These are phyloP conservation scores for Pythium aquatile DNA, from an alignment of 352 stramenopile species.

Conservation along the genomic window DNA sequence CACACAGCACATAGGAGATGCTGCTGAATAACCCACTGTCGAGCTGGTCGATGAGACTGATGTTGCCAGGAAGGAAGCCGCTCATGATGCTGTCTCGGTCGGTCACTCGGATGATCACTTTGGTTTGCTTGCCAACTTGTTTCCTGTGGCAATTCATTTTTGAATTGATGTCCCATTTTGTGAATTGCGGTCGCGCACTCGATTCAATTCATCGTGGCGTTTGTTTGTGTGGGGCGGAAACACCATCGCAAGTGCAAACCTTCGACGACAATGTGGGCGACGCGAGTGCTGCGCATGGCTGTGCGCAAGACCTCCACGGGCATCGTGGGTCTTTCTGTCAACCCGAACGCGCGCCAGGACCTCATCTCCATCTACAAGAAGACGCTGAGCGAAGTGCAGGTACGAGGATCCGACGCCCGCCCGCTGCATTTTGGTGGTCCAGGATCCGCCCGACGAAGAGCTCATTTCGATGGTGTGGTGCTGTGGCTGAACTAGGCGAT, in stretches of 20 bases:
- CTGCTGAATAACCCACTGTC: slow-evolving; percentile 54
- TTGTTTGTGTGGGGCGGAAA: slow-evolving; percentile 36
- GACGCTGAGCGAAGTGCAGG: slow-evolving; percentile 80
- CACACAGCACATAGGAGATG: background rate
- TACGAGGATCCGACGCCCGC: slow-evolving; percentile 24
- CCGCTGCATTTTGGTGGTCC: slow-evolving; percentile 19
- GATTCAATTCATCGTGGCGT: slow-evolving; percentile 21
- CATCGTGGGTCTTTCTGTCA: slow-evolving; percentile 80
- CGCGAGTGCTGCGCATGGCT: slow-evolving; percentile 79
- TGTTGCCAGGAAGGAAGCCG: slow-evolving; percentile 74
- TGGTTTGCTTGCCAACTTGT: background rate
- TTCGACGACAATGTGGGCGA: slow-evolving; percentile 63
- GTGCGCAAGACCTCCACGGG: slow-evolving; percentile 88
- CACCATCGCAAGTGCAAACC: slow-evolving; percentile 16
- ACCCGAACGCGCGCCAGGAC: slow-evolving; percentile 78
- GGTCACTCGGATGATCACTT: slow-evolving; percentile 1
- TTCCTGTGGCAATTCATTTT: slow-evolving; percentile 12
- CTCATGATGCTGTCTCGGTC: slow-evolving; percentile 43
- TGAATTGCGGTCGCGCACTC: slow-evolving; percentile 21
- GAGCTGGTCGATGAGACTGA: slow-evolving; percentile 81
- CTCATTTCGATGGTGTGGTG: background rate
- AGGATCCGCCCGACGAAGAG: slow-evolving; percentile 3
- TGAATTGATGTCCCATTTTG: slow-evolving; percentile 11
- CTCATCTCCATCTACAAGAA: slow-evolving; percentile 85
- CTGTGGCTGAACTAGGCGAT: slow-evolving; percentile 40